Percentiles rank a stretch among this genome's conserved stretches.
phyloP scores from a whole-genome alignment of 768 basidiomycete genomes.

The Boletus vinaceobasis region DNA sequence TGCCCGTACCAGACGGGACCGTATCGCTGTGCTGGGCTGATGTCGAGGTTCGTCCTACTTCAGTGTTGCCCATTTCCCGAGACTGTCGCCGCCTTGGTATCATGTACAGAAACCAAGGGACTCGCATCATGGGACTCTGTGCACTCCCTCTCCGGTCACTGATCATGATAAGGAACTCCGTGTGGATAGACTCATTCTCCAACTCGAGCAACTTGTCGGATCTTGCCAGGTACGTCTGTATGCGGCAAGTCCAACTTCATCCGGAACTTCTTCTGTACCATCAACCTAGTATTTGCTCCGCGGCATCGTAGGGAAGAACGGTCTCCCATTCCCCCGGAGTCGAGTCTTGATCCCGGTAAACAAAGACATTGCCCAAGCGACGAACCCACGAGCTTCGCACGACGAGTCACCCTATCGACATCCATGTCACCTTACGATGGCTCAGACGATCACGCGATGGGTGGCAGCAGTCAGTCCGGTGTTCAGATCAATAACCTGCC shows the following conservation, averaged over 20 bases:
- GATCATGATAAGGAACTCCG: constrained; percentile 1
- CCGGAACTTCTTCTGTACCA: constrained; percentile 12
- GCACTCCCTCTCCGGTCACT: neutral
- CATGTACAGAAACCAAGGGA: neutral
- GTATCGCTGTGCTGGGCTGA: neutral
- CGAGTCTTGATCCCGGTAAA: constrained; percentile 6
- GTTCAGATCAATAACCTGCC: neutral
- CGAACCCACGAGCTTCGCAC: neutral
- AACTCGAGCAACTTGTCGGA: constrained; percentile 1
- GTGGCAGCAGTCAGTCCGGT: neutral
- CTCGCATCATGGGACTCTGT: neutral
- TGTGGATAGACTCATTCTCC: neutral
- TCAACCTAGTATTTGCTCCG: constrained; percentile 5
- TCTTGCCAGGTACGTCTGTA: constrained; percentile 11
- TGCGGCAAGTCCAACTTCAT: neutral
- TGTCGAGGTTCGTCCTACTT: neutral
- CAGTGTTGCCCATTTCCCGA: no score
- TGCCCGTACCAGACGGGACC: neutral
- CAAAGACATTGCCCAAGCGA: neutral
- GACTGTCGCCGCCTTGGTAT: neutral
- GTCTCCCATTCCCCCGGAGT: neutral
- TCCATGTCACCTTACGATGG: neutral
- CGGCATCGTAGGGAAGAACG: neutral
- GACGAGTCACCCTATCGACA: neutral
- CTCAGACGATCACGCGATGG: neutral